phyloP scores from a whole-genome alignment of 305 asterid genomes.

The Plantago coronopus region DNA sequence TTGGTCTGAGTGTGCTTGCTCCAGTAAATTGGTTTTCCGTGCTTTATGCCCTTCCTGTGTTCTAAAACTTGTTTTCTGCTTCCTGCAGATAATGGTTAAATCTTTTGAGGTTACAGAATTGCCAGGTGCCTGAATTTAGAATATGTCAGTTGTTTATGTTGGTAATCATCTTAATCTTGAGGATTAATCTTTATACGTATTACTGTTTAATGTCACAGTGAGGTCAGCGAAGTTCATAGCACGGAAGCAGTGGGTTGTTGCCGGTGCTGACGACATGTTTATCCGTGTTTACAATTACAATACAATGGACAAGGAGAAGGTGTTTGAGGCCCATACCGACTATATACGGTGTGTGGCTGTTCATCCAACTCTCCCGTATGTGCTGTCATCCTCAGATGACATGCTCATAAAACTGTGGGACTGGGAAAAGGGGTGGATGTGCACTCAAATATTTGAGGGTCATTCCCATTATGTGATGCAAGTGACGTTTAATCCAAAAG shows the following conservation, averaged over 20 bases:
- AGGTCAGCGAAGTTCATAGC: constrained; percentile 94
- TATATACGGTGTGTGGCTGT: constrained; percentile 97
- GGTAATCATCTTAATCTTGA: constrained; percentile 12
- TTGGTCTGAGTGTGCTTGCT: constrained; percentile 10
- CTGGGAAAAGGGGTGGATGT: constrained; percentile 98
- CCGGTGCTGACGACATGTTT: constrained; percentile 97
- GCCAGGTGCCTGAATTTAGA: constrained; percentile 61
- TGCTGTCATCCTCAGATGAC: constrained; percentile 97
- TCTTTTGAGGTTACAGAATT: constrained; percentile 95
- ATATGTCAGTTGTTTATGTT: constrained; percentile 20
- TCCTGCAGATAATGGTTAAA: constrained; percentile 80
- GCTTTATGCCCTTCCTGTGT: constrained; percentile 17
- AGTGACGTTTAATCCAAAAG: constrained; percentile 97
- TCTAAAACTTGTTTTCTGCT: constrained; percentile 26
- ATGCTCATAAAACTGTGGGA: constrained; percentile 99
- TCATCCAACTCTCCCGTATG: constrained; percentile 93
- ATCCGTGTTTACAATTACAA: constrained; percentile 93
- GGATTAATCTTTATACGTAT: constrained; percentile 24
- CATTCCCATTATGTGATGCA: constrained; percentile 99
- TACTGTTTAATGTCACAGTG: constrained; percentile 46
- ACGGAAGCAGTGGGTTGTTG: constrained; percentile 97
- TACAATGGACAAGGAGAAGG: constrained; percentile 97
- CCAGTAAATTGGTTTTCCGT: constrained; percentile 11
- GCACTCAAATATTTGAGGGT: constrained; percentile 98
- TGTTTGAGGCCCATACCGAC: constrained; percentile 96